Evolutionary conservation across 2,329 filamentous ascomycete species (phyloP), one percentile per base, ranked within the genome.

Genomic region (Diaporthe sp.): DNA sequence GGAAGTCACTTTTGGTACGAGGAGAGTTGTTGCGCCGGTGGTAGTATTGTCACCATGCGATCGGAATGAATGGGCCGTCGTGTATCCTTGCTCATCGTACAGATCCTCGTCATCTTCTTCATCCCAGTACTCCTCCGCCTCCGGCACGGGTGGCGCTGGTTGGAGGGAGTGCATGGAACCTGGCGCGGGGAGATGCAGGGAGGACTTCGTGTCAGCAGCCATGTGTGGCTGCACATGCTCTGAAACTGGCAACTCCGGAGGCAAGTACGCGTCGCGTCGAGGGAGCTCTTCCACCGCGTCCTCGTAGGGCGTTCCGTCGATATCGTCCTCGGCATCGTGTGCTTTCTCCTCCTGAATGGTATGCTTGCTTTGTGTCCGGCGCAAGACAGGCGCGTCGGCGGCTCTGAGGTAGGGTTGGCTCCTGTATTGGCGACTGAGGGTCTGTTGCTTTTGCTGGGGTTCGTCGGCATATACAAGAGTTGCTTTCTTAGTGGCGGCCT

Each of bases 61-160:
- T 31, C 91, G 90, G 78, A 92, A 91, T 15, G 94, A 95, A 79
- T 93, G 92, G 53, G 94, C 92, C 3, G 95, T 97, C 34, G 92
- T 92, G 75, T 94, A 94, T 31, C 94, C 96, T 75, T 93, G 93
- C 79, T 91, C 90, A 60, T 91, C 89, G 77, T 90, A 90, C 55
- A 83, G 80, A 51, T 85, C 87, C 77, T 95, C 94, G 17, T 94
- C 94, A 37, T 96, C 93, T 22, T 94, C 93, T 25, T 95, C 94
- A 22, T 94, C 92, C 93, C 92, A 95, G 79, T 92, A 94, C 82
- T 95, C 94, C 79, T 95, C 93, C 0, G 88, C 84, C 78, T 93
- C 91, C 10, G 86, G 84, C 25, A 83, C 81, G 19, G 53, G 65
- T 6, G 77, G 70, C 3, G 34, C 31, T 17, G 58, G 22, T 10